A percentile compares a stretch with the other conserved stretches of the same genome.
Evolutionary conservation across 2,329 filamentous ascomycete genomes (phyloP).

Genomic region (Verticillium klebahnii): DNA sequence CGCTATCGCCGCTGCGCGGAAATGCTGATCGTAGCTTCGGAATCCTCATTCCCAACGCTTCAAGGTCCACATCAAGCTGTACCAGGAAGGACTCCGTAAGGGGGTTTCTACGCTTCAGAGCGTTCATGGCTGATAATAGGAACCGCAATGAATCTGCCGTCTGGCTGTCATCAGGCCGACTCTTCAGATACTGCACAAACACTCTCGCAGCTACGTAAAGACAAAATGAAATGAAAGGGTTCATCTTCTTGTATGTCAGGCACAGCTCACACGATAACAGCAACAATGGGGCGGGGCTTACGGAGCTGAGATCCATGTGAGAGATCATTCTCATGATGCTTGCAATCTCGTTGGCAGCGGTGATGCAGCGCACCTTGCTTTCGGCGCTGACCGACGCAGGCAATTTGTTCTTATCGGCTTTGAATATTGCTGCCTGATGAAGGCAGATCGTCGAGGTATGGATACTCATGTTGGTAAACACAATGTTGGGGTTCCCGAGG

Average conservation of each 20-base stretch:
- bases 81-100: slow-evolving; percentile 92
- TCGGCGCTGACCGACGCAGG: slow-evolving; percentile 75
- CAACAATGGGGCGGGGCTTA: slow-evolving; percentile 40
- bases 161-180: slow-evolving; percentile 77
- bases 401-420: slow-evolving; percentile 83
- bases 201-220: slow-evolving; percentile 94
- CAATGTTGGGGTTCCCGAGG: slow-evolving; percentile 73
- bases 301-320: slow-evolving; percentile 77
- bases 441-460: slow-evolving; percentile 95
- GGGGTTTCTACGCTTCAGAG: slow-evolving; percentile 80
- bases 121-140: slow-evolving; percentile 83
- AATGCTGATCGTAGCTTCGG: slow-evolving; percentile 53
- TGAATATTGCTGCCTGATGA: slow-evolving; percentile 98
- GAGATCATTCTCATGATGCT: slow-evolving; percentile 94
- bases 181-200: slow-evolving; percentile 95
- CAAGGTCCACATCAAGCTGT: slow-evolving; percentile 87
- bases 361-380: slow-evolving; percentile 89
- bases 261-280: neutral
- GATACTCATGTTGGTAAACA: slow-evolving; percentile 95
- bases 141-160: slow-evolving; percentile 82
- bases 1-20: slow-evolving; percentile 45
- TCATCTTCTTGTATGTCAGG: slow-evolving; percentile 59
- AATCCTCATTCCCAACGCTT: slow-evolving; percentile 62
- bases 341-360: slow-evolving; percentile 88
- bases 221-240: slow-evolving; percentile 92